Conservation (phyloP, 805 yeast species). For the Candida alai region DNA sequence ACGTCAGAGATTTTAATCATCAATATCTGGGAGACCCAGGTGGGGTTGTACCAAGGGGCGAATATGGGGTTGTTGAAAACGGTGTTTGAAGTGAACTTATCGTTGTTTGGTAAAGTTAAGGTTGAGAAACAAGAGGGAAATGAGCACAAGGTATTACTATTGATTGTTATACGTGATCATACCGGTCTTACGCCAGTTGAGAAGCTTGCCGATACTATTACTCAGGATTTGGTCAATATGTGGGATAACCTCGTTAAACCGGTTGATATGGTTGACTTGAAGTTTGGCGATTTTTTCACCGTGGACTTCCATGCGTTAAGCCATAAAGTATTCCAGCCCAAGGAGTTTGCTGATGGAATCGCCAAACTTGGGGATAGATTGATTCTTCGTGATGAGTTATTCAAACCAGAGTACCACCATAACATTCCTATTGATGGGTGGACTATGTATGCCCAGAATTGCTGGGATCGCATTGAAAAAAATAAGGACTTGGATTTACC, state of each 20-base stretch:
- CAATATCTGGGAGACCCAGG: constrained; percentile 96
- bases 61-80: constrained; percentile 94
- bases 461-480: constrained; percentile 91
- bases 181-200: constrained; percentile 80
- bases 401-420: constrained; percentile 73
- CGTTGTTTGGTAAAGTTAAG: constrained; percentile 67
- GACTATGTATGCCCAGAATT: constrained; percentile 83
- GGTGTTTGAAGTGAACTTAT: constrained; percentile 90
- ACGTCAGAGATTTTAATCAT: constrained; percentile 88
- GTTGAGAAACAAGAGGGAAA: constrained; percentile 22
- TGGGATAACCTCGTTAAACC: constrained; percentile 83
- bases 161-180: constrained; percentile 92
- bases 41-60: constrained; percentile 96
- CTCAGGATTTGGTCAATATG: constrained; percentile 65
- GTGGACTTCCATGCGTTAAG: constrained; percentile 75
- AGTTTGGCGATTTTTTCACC: constrained; percentile 77
- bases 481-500: constrained; percentile 95
- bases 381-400: constrained; percentile 39
- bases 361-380: constrained; percentile 62
- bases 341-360: constrained; percentile 61
- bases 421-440: constrained; percentile 93
- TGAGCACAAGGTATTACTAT: constrained; percentile 59
- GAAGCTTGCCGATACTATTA: constrained; percentile 64
- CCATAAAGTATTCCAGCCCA: constrained; percentile 80
- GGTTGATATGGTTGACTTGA: constrained; percentile 48